Conservation (phyloP, 257 asterid species). For the Ajuga chamaepitys region DNA sequence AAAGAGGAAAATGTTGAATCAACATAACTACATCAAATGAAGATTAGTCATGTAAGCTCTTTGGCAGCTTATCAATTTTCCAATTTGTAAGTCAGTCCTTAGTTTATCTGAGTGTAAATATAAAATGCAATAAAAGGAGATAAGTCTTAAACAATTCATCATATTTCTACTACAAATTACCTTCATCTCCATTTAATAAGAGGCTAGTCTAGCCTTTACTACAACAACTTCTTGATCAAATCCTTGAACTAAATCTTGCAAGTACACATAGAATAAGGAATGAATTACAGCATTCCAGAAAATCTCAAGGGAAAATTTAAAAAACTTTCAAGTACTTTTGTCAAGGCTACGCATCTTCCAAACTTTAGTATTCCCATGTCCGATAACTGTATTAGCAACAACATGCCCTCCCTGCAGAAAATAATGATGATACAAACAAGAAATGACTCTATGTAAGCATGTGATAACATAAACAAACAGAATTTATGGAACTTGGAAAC, state of each 20-base stretch:
- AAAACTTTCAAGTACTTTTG: constrained; percentile 35
- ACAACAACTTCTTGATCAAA: constrained; percentile 98
- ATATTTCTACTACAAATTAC: constrained; percentile 31
- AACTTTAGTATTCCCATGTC: constrained; percentile 94
- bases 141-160: background rate
- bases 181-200: constrained; percentile 95
- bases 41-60: background rate
- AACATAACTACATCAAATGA: too few species aligned
- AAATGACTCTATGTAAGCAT: too few species aligned
- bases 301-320: background rate
- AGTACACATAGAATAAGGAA: constrained; percentile 6
- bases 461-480: too few species aligned
- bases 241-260: constrained; percentile 88
- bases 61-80: background rate
- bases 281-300: constrained; percentile 2
- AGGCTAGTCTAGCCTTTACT: constrained; percentile 83
- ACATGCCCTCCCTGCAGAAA: constrained; percentile 90
- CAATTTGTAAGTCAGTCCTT: background rate
- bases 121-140: too few species aligned
- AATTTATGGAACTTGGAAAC: too few species aligned
- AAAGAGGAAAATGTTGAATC: too few species aligned
- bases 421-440: too few species aligned
- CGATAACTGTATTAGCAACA: constrained; percentile 72
- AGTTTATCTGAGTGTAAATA: too few species aligned
- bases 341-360: constrained; percentile 99